Base-by-base conservation (phyloP, 2,329 filamentous ascomycete species). In the Colletotrichum spaethianum region DNA sequence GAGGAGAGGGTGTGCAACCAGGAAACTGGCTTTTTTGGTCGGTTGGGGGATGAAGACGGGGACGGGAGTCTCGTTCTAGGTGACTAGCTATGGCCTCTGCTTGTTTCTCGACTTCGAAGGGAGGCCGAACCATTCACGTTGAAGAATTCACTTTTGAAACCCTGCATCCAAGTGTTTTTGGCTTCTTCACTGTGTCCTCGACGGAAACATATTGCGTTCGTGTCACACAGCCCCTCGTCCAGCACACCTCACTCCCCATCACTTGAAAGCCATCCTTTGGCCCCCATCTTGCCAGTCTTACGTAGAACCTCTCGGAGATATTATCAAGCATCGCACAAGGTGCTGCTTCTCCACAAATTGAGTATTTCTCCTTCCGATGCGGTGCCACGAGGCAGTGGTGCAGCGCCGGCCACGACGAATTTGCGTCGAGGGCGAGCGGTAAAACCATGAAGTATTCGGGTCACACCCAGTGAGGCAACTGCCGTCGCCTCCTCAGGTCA, bases 341-440 rank as follows among this genome's bases (percentile, higher is more conserved):
- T 12, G 44, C 20, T 59, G 28, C 50, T 60, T 63, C 65, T 64
- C 65, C 65, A 63, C 63, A 53, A 44, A 63, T 63, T 44, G 57
- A 69, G 52, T 28, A 52, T 52, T 55, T 71, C 57, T 63, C 59
- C 64, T 68, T 63, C 69, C 69, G 59, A 72, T 46, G 69, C 52
- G 42, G 69, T 72, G 59, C 38, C 23, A 72, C 69, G 53, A 36
- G 69, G 59, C 59, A 69, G 52, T 69, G 64, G 59, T 72, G 69
- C 52, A 72, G 65, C 69, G 23, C 31, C 44, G 59, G 59, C 69
- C 65, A 72, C 69, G 69, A 72, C 69, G 64, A 72, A 65, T 69
- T 72, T 72, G 67, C 70, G 38, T 73, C 70, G 73, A 74, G 73
- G 73, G 66, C 56, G 67, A 67, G 44, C 57, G 44, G 62, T 62